phyloP scores from a whole-genome alignment of 2,329 filamentous ascomycete genomes.

The Incumbomyces lentus region DNA sequence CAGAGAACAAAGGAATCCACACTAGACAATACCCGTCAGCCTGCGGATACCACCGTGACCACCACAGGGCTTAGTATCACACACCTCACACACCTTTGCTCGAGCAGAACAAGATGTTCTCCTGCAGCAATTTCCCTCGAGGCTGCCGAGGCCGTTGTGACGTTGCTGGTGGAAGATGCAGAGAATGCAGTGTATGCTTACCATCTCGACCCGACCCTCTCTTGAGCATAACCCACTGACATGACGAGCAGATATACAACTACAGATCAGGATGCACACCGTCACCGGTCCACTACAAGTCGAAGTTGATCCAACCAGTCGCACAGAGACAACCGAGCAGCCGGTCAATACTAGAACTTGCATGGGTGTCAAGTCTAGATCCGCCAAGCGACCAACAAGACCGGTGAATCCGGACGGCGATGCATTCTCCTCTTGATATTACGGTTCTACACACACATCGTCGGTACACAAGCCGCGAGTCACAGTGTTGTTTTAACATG shows the following conservation, averaged over 20 bases:
- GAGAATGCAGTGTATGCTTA: conserved; percentile 37
- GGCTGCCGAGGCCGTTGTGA: conserved; percentile 39
- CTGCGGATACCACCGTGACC: neutral
- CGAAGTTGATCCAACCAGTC: conserved; percentile 2
- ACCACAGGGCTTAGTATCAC: neutral
- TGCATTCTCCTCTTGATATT: too few relatives aligned
- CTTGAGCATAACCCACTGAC: conserved; percentile 8
- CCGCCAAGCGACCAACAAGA: neutral
- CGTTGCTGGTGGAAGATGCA: conserved; percentile 32
- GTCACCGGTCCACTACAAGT: conserved; percentile 10
- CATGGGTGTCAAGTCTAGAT: conserved; percentile 5
- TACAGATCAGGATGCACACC: conserved; percentile 27
- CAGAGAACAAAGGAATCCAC: too few relatives aligned
- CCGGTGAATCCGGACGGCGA: neutral
- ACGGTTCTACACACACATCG: too few relatives aligned
- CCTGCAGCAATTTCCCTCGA: conserved; percentile 38
- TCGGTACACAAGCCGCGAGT: too few relatives aligned
- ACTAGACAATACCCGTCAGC: neutral
- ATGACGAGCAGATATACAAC: conserved; percentile 16
- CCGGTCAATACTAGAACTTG: conserved; percentile 1
- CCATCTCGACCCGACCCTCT: conserved; percentile 1
- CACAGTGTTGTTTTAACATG: too few relatives aligned
- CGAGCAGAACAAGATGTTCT: conserved; percentile 30
- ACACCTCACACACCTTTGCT: neutral
- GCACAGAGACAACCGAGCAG: neutral